Evolutionary conservation across 1,284 basidiomycete genomes (phyloP), one percentile per base, ranked within the genome.

Genomic region (Laetiporus sulphureus): DNA sequence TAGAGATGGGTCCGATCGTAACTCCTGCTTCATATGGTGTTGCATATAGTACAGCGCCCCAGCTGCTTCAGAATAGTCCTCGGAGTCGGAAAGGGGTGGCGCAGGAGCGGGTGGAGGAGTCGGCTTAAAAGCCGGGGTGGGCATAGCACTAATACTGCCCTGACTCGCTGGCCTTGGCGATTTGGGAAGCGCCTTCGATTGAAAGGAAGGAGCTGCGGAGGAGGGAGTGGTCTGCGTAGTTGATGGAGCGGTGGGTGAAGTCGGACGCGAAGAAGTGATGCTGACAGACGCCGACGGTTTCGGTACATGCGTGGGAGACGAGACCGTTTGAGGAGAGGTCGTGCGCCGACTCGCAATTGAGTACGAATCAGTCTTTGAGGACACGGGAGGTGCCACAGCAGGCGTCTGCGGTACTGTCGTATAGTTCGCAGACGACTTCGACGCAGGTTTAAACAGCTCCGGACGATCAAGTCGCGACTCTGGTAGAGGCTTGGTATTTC

Each of bases 11-110:
- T 29, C 41, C 15, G 44, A 33, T 32, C 45, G 47, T 2, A 46
- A 41, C 20, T 63, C 61, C 40, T 65, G 60, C 25, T 7, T 13
- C 7, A 27, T 7, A 18, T 73, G 69, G 36, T 72, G 58, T 47
- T 79, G 72, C 76, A 86, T 79, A 53, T 79, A 82, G 60, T 74
- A 83, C 38, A 85, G 56, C 7, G 80, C 76, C 21, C 73, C 72
- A 48, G 81, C 78, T 45, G 73, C 69, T 40, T 70, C 65, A n/a
- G 67, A 68, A 40, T 66, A 59, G 25, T 60, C 61, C 1, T 67
- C 62, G 11, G 52, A 45, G 25, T 53, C 47, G 38, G 35, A 42
- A 1, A 39, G 46, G 41, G 51, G 40, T 15, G 52, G 50, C 1
- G 40, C 30, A 3, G 36, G 23, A 29, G 38, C 25, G 5, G 25